Base-by-base conservation (phyloP, 2,329 filamentous ascomycete species). In the Xylariales sp. region DNA sequence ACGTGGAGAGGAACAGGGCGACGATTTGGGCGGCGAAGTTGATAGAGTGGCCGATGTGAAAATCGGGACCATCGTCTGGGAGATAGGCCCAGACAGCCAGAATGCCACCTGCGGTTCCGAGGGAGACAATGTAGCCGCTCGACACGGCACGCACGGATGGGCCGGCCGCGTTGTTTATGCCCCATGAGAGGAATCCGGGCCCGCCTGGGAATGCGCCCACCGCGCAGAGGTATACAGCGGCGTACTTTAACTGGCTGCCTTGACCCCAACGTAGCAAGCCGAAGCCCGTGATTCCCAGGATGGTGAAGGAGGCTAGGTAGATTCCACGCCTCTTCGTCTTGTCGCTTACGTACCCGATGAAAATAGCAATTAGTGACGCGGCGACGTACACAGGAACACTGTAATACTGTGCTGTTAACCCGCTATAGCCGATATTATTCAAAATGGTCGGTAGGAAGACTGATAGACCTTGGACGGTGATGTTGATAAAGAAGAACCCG, bases 401-500 rank as follows among this genome's bases (percentile, higher is more conserved):
- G 71, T 81, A 80, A 48, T 83, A 79, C 74, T 84, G 82, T 2
- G 81, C 80, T 56, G 77, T 74, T 7, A 80, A 79, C 3, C 54
- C 54, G 12, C 3, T 76, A 69, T 80, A 84, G 28, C 79, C 76
- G 34, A 84, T 72, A 34, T 84, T 79, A 18, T 71, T 75, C n/a
- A 85, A 76, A 58, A 84, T 82, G n/a, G 82, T 84, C 12, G 82
- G 83, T 74, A 84, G 78, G 72, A 85, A 85, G n/a, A 84, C 81
- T 8, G 82, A 84, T 12, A 84, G 72, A 1, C 83, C 82, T 68
- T 89, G 86, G 1, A 89, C 86, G 0, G 86, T 88, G 72, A 89
- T 84, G 77, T 89, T 89, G 79, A 87, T 85, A 72, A 84, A 80
- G 78, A 89, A 87, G 80, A 88, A 89, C 6, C 86, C 86, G 5